Evolutionary conservation across 2,329 filamentous ascomycete species (phyloP).

Genomic region (Fusarium stilboides): DNA sequence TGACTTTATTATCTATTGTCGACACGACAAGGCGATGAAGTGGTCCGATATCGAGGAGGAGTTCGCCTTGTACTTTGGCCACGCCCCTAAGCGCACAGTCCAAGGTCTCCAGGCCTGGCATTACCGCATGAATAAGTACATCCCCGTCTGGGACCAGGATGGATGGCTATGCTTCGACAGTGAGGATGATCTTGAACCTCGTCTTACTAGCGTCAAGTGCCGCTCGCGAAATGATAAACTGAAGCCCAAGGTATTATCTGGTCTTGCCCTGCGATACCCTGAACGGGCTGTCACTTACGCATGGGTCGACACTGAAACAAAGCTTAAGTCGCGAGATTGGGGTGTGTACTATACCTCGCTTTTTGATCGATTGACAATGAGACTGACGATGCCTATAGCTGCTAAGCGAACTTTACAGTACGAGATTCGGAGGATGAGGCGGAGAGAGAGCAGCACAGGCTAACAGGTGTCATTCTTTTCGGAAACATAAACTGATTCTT

Average conservation of each 20-base stretch:
- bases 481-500: not conserved
- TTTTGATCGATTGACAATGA: not conserved
- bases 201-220: slow-evolving; percentile 56
- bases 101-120: slow-evolving; percentile 60
- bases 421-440: slow-evolving; percentile 54
- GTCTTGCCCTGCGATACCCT: slow-evolving; percentile 60
- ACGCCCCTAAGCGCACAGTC: slow-evolving; percentile 55
- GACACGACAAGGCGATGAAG: slow-evolving; percentile 59
- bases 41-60: slow-evolving; percentile 58
- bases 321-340: slow-evolving; percentile 56
- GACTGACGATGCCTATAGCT: slow-evolving; percentile 48
- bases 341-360: slow-evolving; percentile 53
- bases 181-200: slow-evolving; percentile 55
- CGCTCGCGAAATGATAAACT: slow-evolving; percentile 53
- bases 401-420: slow-evolving; percentile 54
- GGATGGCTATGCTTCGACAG: slow-evolving; percentile 58
- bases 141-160: slow-evolving; percentile 56
- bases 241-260: slow-evolving; percentile 54
- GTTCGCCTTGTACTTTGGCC: slow-evolving; percentile 55
- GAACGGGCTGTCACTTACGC: slow-evolving; percentile 63
- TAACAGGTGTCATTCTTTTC: slow-evolving; percentile 49
- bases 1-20: slow-evolving; percentile 60
- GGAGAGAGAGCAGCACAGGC: slow-evolving; percentile 43
- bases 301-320: slow-evolving; percentile 60
- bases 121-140: slow-evolving; percentile 59